Evolutionary conservation across 306 rosid species (phyloP), one percentile per base, ranked within the genome.

Genomic region (Dryas drummondii): DNA sequence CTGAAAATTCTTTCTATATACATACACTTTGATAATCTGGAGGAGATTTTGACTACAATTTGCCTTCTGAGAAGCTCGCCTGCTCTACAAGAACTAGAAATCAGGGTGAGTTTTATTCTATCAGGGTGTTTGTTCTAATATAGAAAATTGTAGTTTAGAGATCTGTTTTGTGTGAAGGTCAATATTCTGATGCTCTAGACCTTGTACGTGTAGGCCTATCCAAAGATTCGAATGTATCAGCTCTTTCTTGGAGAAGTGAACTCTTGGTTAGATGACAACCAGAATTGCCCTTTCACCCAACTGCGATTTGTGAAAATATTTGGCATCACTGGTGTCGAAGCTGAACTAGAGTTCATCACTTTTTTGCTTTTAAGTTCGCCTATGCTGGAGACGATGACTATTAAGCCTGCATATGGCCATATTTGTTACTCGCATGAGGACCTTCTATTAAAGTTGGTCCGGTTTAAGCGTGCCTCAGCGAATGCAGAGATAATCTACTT

Each of bases 401-500:
- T 90, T 72, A 78, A 79, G 68, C 37, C 37, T 32, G 37, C 37
- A 2, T 2, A 32, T 32, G 2, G 37, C 37, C 1, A 32, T 32
- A 32, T 32, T 32, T 32, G 37, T 32, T 32, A 32, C 7, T 82
- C 61, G 37, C 2, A 32, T 47, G 17, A 9, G 37, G 37, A 32
- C 37, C 37, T 32, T 32, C 37, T 32, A 32, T 81, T 81, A 81
- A 80, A 84, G 67, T 68, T 90, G 40, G 46, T 87, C 76, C 83
- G 82, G 70, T 86, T 66, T 27, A 75, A 80, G 75, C 76, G 92
- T 81, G 70, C 81, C 58, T 90, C 94, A 4, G 77, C 3, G 19
- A 80, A 52, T 46, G 90, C 91, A 71, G 90, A 85, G 78, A 78
- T 87, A 60, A 55, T 85, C 74, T 89, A 79, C 76, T 40, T 70